A percentile compares a stretch with the other conserved stretches of the same genome.
phyloP scores from a whole-genome alignment of 139 green algal species.

The Picochlorum costavermella region DNA sequence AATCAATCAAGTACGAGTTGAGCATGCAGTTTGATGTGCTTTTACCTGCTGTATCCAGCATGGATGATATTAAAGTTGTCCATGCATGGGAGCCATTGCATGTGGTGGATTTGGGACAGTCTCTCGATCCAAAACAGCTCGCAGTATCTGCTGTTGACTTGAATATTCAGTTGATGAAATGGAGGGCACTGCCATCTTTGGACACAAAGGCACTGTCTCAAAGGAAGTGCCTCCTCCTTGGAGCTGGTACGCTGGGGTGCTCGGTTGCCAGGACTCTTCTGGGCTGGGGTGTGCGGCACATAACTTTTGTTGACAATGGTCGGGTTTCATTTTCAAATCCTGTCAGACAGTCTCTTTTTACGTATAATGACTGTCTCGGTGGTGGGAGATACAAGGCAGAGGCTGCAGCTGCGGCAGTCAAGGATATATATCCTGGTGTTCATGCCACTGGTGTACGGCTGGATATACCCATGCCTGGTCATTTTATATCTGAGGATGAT shows the following conservation, averaged over 20 bases:
- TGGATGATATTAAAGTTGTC: constrained; percentile 4
- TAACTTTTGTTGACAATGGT: constrained; percentile 82
- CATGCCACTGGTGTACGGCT: constrained; percentile 42
- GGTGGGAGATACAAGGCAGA: constrained; percentile 80
- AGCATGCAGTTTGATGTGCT: constrained; percentile 35
- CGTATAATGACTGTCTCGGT: constrained; percentile 78
- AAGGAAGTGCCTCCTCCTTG: constrained; percentile 80
- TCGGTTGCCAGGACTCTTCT: constrained; percentile 81
- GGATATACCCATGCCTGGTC: constrained; percentile 85
- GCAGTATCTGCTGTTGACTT: constrained; percentile 72
- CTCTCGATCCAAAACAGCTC: constrained; percentile 63
- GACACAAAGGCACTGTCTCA: constrained; percentile 50
- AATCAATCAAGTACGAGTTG: constrained; percentile 17
- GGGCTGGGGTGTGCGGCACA: constrained; percentile 79
- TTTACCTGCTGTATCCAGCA: constrained; percentile 31
- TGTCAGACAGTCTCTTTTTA: constrained; percentile 81
- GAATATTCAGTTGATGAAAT: constrained; percentile 96
- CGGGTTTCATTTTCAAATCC: constrained; percentile 83
- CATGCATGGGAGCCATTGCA: constrained; percentile 22
- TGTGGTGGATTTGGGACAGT: constrained; percentile 43
- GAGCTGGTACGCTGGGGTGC: constrained; percentile 85
- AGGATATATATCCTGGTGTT: constrained; percentile 58
- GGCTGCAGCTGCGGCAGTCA: constrained; percentile 71
- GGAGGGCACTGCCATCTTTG: constrained; percentile 75
- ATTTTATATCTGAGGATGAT: constrained; percentile 36